Evolutionary conservation across 306 rosid species (phyloP).

Genomic region (Mucuna pruriens): DNA sequence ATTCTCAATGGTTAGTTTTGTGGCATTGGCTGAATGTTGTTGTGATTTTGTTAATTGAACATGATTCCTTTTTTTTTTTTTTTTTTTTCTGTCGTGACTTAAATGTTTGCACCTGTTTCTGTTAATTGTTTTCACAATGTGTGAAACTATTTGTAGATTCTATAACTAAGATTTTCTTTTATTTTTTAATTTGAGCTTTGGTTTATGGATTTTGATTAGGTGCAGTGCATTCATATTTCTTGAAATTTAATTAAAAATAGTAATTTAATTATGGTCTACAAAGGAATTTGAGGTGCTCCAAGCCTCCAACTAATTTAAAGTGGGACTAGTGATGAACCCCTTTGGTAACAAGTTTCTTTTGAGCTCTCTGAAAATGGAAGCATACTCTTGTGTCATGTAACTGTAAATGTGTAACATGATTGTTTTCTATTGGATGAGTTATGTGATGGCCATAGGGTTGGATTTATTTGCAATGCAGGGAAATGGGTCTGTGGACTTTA

Average conservation of each 20-base stretch:
- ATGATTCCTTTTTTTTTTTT: not conserved
- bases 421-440: not conserved
- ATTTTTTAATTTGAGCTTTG: not conserved
- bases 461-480: slow-evolving; percentile 47
- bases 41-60: not conserved
- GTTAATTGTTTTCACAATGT: not conserved
- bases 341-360: not conserved
- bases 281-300: not conserved
- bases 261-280: not conserved
- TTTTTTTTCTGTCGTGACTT: not conserved
- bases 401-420: not conserved
- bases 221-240: not conserved
- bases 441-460: not conserved
- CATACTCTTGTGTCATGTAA: not conserved
- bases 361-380: not conserved
- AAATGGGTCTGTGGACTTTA: slow-evolving; percentile 81
- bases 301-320: not conserved
- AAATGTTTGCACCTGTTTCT: not conserved
- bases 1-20: not conserved
- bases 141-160: not conserved
- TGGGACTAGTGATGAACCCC: not conserved
- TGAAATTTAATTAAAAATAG: not conserved
- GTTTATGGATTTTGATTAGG: not conserved
- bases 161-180: not conserved
- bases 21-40: not conserved